Base-by-base conservation (phyloP, 371 early-diverging fungal species). In the Rhizopus arrhizus region DNA sequence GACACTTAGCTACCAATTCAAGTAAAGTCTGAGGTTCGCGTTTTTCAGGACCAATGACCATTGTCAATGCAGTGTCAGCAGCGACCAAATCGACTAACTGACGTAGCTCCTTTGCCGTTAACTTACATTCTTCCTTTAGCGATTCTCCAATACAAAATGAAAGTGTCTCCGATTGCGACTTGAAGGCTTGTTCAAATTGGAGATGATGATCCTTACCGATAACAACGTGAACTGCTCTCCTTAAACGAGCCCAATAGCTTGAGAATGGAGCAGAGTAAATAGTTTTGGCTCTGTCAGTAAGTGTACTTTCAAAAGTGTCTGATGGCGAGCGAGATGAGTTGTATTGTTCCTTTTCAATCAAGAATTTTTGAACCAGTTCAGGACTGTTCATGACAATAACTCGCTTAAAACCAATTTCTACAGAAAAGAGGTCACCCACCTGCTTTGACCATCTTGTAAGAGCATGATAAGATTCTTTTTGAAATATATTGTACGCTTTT, bases 241-340 rank as follows among this genome's bases (percentile, higher is more conserved):
- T 67, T 7, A 80, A 51, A n/a, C 75, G 62, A 13, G 58, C 33
- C 77, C 80, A 80, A 33, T 72, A 71, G 5, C 55, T 35, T 1
- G 62, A 46, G 53, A 79, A 79, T 5, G 67, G 57, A 10, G 72
- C 67, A 2, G 75, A 38, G 58, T 66, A 76, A 2, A 79, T 68
- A 0, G 77, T 72, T 51, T 74, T 72, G 50, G 66, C 72, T 60
- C 61, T 55, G 47, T 76, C 77, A 12, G 73, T 69, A 58, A 77
- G 54, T 12, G 69, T 16, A 3, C 42, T 60, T 51, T 81, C 81
- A 4, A 72, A 61, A 0, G 64, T 49, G 40, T 72, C 76, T 3
- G 66, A 59, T 1, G 55, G 40, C 4, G 40, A 5, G 7, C 58
- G 53, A 0, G 74, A 66, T 10, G 78, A 77, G 47, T 77, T 77